phyloP scores from a whole-genome alignment of 495 filamentous ascomycete species.

The Thozetella sp. region DNA sequence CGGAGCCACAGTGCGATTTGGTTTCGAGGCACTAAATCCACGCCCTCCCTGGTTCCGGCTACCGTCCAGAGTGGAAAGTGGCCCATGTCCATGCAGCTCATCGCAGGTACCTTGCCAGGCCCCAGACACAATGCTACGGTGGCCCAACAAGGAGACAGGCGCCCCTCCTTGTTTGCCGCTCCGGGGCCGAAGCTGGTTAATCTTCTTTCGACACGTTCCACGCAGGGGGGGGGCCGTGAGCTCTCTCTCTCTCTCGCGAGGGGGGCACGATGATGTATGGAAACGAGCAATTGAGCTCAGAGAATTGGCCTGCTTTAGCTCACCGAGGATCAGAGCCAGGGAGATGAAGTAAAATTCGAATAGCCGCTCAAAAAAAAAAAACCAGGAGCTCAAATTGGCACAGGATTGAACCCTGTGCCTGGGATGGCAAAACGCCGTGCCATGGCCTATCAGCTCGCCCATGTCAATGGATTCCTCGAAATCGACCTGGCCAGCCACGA shows the following conservation, averaged over 20 bases:
- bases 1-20: slow-evolving; percentile 3
- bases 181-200: slow-evolving; percentile 1
- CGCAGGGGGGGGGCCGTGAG: neutral
- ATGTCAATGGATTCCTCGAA: neutral
- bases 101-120: slow-evolving; percentile 2
- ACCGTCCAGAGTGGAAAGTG: neutral
- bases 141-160: neutral
- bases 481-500: slow-evolving; percentile 3
- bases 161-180: neutral
- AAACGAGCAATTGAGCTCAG: neutral
- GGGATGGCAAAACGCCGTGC: neutral
- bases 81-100: slow-evolving; percentile 18
- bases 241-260: neutral
- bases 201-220: neutral
- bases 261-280: neutral
- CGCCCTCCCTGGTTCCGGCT: slow-evolving; percentile 10
- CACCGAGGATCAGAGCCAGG: neutral
- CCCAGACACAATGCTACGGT: slow-evolving; percentile 1
- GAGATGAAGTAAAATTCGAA: neutral
- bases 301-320: neutral
- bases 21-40: slow-evolving; percentile 6
- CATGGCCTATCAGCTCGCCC: neutral
- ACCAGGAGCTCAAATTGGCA: neutral
- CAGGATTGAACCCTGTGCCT: neutral
- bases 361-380: neutral